Conservation (phyloP, 179 eudicot species). For the Corrigiola litoralis region DNA sequence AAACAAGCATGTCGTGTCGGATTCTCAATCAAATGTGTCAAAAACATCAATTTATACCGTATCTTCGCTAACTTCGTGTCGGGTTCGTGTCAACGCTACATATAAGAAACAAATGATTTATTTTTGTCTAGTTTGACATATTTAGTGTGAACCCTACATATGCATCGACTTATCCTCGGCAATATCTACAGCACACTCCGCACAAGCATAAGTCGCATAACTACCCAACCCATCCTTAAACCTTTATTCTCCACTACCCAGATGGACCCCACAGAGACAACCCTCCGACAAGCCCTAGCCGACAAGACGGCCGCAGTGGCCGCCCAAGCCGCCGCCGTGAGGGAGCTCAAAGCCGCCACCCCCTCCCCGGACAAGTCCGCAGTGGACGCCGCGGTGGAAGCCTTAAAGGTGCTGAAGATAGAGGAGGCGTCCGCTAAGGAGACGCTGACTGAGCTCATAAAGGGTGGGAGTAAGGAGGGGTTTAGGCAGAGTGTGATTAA, state of each 20-base stretch:
- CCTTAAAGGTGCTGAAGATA: slow-evolving; percentile 38
- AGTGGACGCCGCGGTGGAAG: slow-evolving; percentile 40
- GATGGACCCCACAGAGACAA: slow-evolving; percentile 25
- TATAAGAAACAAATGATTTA: no score
- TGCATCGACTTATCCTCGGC: slow-evolving; percentile 11
- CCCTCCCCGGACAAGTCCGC: slow-evolving; percentile 34
- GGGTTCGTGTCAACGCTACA: no score
- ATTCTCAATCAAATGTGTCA: no score
- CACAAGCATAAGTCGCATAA: background rate
- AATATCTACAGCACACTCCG: slow-evolving; percentile 11
- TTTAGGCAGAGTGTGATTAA: slow-evolving; percentile 60
- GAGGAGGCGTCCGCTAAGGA: slow-evolving; percentile 40
- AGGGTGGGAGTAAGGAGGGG: slow-evolving; percentile 53
- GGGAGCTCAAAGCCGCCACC: slow-evolving; percentile 38
- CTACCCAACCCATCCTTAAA: slow-evolving; percentile 5
- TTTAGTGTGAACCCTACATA: background rate
- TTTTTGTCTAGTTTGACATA: no score
- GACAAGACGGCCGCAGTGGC: slow-evolving; percentile 38
- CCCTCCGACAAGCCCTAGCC: slow-evolving; percentile 43
- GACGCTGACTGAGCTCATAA: slow-evolving; percentile 25
- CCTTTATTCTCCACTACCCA: background rate
- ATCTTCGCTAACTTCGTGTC: no score
- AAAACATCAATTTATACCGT: no score
- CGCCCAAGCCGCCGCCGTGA: slow-evolving; percentile 38
- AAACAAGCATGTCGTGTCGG: no score